Evolutionary conservation across 345 rosid genomes (phyloP).

Genomic region (Zanthoxylum bungeanum): DNA sequence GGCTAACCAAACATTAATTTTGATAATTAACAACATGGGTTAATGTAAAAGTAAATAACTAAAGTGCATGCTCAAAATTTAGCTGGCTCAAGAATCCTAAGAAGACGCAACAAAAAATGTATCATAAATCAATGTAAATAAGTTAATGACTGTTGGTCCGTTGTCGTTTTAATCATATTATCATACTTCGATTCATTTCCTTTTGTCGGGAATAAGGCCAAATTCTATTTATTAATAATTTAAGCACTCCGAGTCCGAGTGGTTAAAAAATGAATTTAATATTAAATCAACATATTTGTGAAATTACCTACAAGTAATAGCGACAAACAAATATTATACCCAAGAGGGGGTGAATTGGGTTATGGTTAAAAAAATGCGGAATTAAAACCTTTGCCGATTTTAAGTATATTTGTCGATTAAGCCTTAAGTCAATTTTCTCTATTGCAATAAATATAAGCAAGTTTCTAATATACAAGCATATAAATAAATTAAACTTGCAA

Average conservation of each 20-base stretch:
- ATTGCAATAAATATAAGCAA: no score
- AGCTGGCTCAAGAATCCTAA: slow-evolving; percentile 26
- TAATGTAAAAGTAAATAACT: not conserved
- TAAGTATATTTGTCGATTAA: no score
- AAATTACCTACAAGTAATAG: no score
- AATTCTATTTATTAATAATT: not conserved
- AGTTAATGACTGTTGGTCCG: not conserved
- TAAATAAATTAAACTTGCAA: no score
- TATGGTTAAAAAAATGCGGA: no score
- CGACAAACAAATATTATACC: no score
- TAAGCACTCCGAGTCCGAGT: no score
- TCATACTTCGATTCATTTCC: not conserved
- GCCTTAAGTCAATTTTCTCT: no score
- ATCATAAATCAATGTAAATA: slow-evolving; percentile 1
- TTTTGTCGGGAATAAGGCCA: slow-evolving; percentile 5
- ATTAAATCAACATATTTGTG: not conserved
- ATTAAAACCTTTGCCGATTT: no score
- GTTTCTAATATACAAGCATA: no score
- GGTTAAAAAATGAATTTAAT: not conserved
- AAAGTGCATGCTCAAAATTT: not conserved
- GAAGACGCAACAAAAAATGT: slow-evolving; percentile 11
- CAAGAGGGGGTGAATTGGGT: no score
- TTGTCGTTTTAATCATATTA: slow-evolving; percentile 9
- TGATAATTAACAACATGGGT: not conserved
- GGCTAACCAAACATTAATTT: not conserved